Evolutionary conservation across 2,329 filamentous ascomycete species (phyloP).

Genomic region (Mycosphaerella arachidis): DNA sequence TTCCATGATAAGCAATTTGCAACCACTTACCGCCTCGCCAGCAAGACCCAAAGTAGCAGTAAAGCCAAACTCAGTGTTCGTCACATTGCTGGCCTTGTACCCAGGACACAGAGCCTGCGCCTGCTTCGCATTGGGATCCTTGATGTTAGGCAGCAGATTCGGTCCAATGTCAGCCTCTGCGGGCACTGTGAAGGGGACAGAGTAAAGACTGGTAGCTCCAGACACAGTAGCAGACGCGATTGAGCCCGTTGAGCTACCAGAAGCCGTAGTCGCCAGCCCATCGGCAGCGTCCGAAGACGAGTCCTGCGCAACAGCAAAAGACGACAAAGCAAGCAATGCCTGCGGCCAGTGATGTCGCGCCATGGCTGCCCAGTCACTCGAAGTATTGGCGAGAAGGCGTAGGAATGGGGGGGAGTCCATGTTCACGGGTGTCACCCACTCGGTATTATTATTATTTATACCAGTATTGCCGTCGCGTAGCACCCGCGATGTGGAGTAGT

Average conservation of each 20-base stretch:
- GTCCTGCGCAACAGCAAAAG: slow-evolving; percentile 22
- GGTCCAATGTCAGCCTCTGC: slow-evolving; percentile 31
- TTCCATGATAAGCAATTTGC: not conserved
- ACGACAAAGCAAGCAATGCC: slow-evolving; percentile 20
- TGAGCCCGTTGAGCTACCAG: slow-evolving; percentile 14
- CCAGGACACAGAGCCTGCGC: slow-evolving; percentile 57
- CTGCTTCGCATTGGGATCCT: slow-evolving; percentile 59
- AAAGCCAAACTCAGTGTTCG: slow-evolving; percentile 45
- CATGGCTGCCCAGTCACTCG: slow-evolving; percentile 13
- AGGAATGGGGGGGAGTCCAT: slow-evolving; percentile 3
- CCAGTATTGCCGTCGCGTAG: not conserved
- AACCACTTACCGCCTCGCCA: slow-evolving; percentile 39
- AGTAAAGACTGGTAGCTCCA: slow-evolving; percentile 29
- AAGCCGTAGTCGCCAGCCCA: slow-evolving; percentile 16
- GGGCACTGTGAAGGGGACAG: slow-evolving; percentile 30
- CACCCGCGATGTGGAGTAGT: not conserved
- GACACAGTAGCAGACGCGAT: slow-evolving; percentile 26
- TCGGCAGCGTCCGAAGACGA: slow-evolving; percentile 17
- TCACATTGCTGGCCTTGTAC: slow-evolving; percentile 51
- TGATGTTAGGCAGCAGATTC: slow-evolving; percentile 55
- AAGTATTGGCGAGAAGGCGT: not conserved
- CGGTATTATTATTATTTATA: not conserved
- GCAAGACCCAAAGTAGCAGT: slow-evolving; percentile 51
- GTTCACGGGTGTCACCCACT: slow-evolving; percentile 1
- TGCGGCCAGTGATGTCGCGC: slow-evolving; percentile 18